phyloP scores from a whole-genome alignment of 306 rosid genomes.

The Sindora glabra region DNA sequence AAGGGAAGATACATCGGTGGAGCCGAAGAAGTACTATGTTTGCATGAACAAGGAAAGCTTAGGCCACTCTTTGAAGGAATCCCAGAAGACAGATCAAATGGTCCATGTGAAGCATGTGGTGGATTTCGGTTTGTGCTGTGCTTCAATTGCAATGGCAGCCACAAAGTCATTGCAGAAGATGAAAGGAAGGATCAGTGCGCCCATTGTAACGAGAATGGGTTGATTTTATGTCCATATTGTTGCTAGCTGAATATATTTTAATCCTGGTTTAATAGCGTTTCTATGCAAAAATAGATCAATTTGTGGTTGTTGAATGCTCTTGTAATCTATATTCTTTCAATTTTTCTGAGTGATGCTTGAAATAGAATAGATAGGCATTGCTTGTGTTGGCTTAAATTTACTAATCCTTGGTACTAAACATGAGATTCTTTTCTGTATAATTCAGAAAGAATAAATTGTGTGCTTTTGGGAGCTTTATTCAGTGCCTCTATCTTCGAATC shows the following conservation, averaged over 20 bases:
- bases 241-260: slow-evolving; percentile 25
- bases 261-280: background rate
- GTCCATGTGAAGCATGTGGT: slow-evolving; percentile 69
- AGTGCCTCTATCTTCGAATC: slow-evolving; percentile 3
- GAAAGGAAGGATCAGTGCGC: slow-evolving; percentile 35
- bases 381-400: slow-evolving; percentile 15
- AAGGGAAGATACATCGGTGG: slow-evolving; percentile 79
- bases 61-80: slow-evolving; percentile 44
- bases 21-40: slow-evolving; percentile 56
- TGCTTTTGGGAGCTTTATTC: background rate
- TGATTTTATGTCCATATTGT: slow-evolving; percentile 71
- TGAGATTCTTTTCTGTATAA: slow-evolving; percentile 5
- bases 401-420: slow-evolving; percentile 12
- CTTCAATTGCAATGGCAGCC: slow-evolving; percentile 73
- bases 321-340: slow-evolving; percentile 18
- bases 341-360: slow-evolving; percentile 8
- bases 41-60: slow-evolving; percentile 76
- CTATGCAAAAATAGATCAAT: slow-evolving; percentile 5
- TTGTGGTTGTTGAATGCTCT: slow-evolving; percentile 1
- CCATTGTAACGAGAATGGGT: slow-evolving; percentile 80
- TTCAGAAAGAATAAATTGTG: slow-evolving; percentile 12
- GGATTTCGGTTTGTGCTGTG: slow-evolving; percentile 69
- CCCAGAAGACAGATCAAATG: slow-evolving; percentile 29
- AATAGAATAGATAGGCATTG: background rate
- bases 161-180: slow-evolving; percentile 27